Conservation (phyloP, 208 protist species). For the Polymyxa betae region DNA sequence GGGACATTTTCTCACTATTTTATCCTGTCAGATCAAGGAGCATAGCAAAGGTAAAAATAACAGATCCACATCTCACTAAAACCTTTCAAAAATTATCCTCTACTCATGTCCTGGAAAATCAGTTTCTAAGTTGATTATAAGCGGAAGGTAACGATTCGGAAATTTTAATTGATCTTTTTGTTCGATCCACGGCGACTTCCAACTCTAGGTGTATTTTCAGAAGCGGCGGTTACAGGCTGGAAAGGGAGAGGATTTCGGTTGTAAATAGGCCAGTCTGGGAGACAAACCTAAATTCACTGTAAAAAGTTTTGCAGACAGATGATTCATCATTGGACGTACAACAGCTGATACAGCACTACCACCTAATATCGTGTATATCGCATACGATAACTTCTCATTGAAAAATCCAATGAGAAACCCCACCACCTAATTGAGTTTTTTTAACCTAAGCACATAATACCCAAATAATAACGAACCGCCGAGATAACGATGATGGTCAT, state of each 20-base stretch:
- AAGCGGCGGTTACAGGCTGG: not conserved
- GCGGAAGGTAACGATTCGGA: no score
- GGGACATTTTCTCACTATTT: no score
- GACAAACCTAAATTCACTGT: not conserved
- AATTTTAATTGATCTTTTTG: no score
- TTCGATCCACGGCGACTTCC: no score
- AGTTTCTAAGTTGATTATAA: no score
- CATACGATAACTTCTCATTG: slow-evolving; percentile 11
- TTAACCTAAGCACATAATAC: not conserved
- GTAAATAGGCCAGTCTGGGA: slow-evolving; percentile 40
- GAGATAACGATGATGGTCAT: not conserved
- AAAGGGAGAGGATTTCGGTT: slow-evolving; percentile 34
- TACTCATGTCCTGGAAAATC: no score
- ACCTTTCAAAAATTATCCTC: no score
- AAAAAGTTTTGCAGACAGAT: not conserved
- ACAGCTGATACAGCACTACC: not conserved
- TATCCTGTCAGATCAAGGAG: no score
- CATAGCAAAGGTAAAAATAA: no score
- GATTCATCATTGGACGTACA: not conserved
- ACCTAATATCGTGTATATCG: slow-evolving; percentile 16
- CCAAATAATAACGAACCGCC: not conserved
- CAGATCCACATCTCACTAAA: no score
- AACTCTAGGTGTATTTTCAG: no score
- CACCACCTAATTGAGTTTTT: not conserved
- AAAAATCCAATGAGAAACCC: slow-evolving; percentile 19